Base-by-base conservation (phyloP, 257 asterid species). In the Mentha longifolia region DNA sequence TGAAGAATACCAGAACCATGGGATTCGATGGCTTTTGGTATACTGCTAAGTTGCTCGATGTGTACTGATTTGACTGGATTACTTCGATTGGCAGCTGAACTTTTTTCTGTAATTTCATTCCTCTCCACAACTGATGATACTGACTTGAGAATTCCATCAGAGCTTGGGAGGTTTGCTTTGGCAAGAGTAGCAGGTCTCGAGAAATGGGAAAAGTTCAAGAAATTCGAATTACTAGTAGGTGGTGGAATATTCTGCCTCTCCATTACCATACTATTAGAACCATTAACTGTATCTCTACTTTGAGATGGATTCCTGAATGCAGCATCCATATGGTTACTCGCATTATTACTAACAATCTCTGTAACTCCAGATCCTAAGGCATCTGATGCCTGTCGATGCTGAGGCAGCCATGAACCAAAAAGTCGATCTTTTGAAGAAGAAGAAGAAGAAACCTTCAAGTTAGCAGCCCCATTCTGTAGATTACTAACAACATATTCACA, bases 201-300 rank as follows among this genome's bases (percentile, higher is more conserved):
- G 68, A 95, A 90, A 81, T 85, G 86, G 30, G 94, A 81, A 75
- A 95, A 95, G 80, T 92, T 95, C 57, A 87, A 68, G 75, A 82
- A 55, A 76, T 25, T 74, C 19, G 90, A 79, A 77, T 52, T 70
- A 74, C 58, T 79, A 22, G 70, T 68, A 35, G 87, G 69, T 66
- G 65, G 58, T 65, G 67, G 81, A 30, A 58, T 28, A 55, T 50
- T 71, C 62, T 62, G 82, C 69, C 80, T 83, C 76, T 64, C 85
- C 68, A 61, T 61, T 67, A 59, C 75, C 77, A 65, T 19, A 70
- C 63, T 67, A 22, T 39, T 28, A 17, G 73, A 73, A 56, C 74
- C 86, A 55, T 78, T 75, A 10, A 76, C 75, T 20, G 80, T 66
- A 57, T 78, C 76, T 72, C 82, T 77, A 71, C 73, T 82, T 65